Percentiles rank a stretch among this genome's conserved stretches.
phyloP scores from a whole-genome alignment of 768 basidiomycete species.

The Lyophyllum semitale region DNA sequence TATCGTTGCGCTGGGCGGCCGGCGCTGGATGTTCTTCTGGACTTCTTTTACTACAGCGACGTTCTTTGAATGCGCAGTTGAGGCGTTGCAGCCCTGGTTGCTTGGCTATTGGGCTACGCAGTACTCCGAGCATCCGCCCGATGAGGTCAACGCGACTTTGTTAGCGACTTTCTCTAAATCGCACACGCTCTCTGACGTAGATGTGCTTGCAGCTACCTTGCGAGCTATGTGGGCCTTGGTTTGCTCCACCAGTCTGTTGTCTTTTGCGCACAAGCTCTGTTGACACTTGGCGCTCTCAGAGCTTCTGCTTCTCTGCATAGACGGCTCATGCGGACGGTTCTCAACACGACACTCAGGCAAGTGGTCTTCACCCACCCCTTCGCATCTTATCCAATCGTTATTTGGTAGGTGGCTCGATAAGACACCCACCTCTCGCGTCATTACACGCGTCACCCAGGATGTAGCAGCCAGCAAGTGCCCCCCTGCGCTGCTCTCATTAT shows the following conservation, averaged over 20 bases:
- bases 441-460: slow-evolving; percentile 66
- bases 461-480: slow-evolving; percentile 39
- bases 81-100: slow-evolving; percentile 39
- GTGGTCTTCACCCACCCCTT: slow-evolving; percentile 3
- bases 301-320: slow-evolving; percentile 56
- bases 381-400: neutral
- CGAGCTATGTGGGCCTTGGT: slow-evolving; percentile 28
- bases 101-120: slow-evolving; percentile 45
- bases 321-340: slow-evolving; percentile 48
- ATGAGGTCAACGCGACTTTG: slow-evolving; percentile 33
- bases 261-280: slow-evolving; percentile 36
- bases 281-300: slow-evolving; percentile 45
- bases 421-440: slow-evolving; percentile 52
- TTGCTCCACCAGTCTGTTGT: slow-evolving; percentile 32
- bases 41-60: slow-evolving; percentile 22
- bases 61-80: slow-evolving; percentile 19
- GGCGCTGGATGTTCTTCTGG: slow-evolving; percentile 34
- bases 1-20: slow-evolving; percentile 36
- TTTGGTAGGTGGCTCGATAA: slow-evolving; percentile 45
- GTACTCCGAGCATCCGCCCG: slow-evolving; percentile 32
- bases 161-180: slow-evolving; percentile 24
- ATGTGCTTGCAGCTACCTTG: slow-evolving; percentile 46
- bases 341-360: slow-evolving; percentile 61
- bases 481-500: neutral
- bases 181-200: neutral